Conservation (phyloP, 2,329 filamentous ascomycete species). For the Sclerotinia subarctica region DNA sequence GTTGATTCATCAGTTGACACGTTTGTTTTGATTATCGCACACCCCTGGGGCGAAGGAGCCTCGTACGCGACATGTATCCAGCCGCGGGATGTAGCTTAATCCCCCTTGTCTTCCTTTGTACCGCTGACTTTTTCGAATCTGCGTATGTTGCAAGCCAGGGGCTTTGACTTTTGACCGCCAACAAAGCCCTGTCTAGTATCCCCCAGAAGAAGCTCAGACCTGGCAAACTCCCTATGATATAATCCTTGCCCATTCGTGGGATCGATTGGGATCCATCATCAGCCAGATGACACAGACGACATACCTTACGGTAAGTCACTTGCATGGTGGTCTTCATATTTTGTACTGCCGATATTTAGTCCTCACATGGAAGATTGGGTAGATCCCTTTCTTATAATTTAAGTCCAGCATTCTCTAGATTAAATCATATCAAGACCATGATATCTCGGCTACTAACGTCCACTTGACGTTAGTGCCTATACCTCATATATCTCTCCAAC, state of each 20-base stretch:
- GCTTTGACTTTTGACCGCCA: constrained; percentile 37
- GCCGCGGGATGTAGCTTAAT: constrained; percentile 19
- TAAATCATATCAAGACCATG: constrained; percentile 27
- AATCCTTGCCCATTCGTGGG: constrained; percentile 31
- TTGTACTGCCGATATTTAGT: constrained; percentile 37
- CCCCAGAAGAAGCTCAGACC: constrained; percentile 39
- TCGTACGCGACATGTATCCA: constrained; percentile 21
- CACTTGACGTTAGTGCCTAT: constrained; percentile 20
- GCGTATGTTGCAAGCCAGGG: constrained; percentile 34
- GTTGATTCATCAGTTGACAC: constrained; percentile 22
- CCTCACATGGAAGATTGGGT: constrained; percentile 28
- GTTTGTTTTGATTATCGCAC: constrained; percentile 30
- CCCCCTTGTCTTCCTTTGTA: constrained; percentile 26
- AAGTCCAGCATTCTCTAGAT: constrained; percentile 27
- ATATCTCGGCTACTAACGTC: constrained; percentile 26
- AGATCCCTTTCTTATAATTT: constrained; percentile 29
- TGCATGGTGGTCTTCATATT: constrained; percentile 36
- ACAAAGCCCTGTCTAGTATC: constrained; percentile 30
- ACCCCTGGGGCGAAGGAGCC: constrained; percentile 22
- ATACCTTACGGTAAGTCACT: constrained; percentile 37
- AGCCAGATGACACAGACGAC: constrained; percentile 40
- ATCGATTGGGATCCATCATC: constrained; percentile 29
- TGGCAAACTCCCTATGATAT: constrained; percentile 26
- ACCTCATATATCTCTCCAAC: constrained; percentile 17
- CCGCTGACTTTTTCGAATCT: constrained; percentile 31